Conservation (phyloP, 345 rosid genomes). For the Psidium guajava region DNA sequence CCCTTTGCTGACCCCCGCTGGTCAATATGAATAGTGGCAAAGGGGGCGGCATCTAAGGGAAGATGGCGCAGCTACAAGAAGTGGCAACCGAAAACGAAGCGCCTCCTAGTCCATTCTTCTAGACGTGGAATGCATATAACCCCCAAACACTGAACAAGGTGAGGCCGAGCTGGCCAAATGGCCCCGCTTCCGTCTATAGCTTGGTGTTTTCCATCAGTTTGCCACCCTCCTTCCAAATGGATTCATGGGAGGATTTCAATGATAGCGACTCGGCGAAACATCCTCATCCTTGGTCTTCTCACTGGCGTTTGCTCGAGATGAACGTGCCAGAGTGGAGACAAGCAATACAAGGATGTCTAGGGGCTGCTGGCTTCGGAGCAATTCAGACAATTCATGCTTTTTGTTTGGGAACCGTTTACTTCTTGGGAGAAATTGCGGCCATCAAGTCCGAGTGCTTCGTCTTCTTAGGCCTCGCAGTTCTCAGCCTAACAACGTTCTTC, state of each 20-base stretch:
- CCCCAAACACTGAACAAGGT: slow-evolving; percentile 3
- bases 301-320: slow-evolving; percentile 28
- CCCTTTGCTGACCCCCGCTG: no score
- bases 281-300: slow-evolving; percentile 3
- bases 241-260: slow-evolving; percentile 1
- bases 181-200: slow-evolving; percentile 19
- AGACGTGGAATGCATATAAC: background rate
- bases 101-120: background rate
- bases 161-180: slow-evolving; percentile 12
- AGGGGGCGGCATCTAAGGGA: slow-evolving; percentile 21
- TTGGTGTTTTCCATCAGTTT: slow-evolving; percentile 17
- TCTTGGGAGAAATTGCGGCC: slow-evolving; percentile 14
- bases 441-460: slow-evolving; percentile 27
- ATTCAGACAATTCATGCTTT: slow-evolving; percentile 25
- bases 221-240: background rate
- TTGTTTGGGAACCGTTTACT: slow-evolving; percentile 33
- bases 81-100: slow-evolving; percentile 4
- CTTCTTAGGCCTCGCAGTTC: slow-evolving; percentile 21
- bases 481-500: slow-evolving; percentile 26
- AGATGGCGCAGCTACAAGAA: slow-evolving; percentile 36
- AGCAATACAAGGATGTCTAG: slow-evolving; percentile 30
- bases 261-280: background rate
- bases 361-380: slow-evolving; percentile 24
- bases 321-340: slow-evolving; percentile 33
- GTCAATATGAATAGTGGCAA: slow-evolving; percentile 22